phyloP scores from a whole-genome alignment of 2,329 filamentous ascomycete genomes.

The Amauroascus verrucosus region DNA sequence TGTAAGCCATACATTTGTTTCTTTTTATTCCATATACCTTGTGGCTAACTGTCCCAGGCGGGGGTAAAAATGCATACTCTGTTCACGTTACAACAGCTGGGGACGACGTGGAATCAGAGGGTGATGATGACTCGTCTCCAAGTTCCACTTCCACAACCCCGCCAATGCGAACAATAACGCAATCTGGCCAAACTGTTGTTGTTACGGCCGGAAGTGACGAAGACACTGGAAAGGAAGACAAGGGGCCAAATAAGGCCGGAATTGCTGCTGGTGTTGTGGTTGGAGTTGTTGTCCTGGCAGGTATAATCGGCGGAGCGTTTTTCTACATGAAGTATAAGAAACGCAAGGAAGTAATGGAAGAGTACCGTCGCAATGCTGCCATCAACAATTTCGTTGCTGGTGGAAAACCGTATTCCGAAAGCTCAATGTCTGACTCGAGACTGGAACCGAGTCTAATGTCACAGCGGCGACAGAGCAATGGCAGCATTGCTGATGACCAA shows the following conservation, averaged over 20 bases:
- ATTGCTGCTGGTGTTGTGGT: conserved; percentile 84
- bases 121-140: conserved; percentile 22
- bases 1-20: conserved; percentile 45
- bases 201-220: conserved; percentile 18
- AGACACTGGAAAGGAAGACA: conserved; percentile 19
- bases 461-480: conserved; percentile 76
- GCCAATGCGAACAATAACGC: conserved; percentile 38
- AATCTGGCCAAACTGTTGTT: conserved; percentile 17
- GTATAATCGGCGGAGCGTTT: conserved; percentile 56
- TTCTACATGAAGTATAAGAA: conserved; percentile 66
- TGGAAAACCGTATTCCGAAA: conserved; percentile 51
- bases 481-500: conserved; percentile 93
- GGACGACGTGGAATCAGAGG: conserved; percentile 25
- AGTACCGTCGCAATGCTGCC: conserved; percentile 70
- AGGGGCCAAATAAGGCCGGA: conserved; percentile 60
- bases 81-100: conserved; percentile 44
- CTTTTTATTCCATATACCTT: background rate
- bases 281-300: conserved; percentile 60
- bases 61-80: conserved; percentile 44
- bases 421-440: conserved; percentile 67
- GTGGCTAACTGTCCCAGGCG: conserved; percentile 37
- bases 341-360: conserved; percentile 69
- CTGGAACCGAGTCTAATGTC: conserved; percentile 76
- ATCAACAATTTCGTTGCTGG: conserved; percentile 61
- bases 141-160: conserved; percentile 28